Conservation (phyloP, 1,139 yeast genomes). For the Pichia sp. region DNA sequence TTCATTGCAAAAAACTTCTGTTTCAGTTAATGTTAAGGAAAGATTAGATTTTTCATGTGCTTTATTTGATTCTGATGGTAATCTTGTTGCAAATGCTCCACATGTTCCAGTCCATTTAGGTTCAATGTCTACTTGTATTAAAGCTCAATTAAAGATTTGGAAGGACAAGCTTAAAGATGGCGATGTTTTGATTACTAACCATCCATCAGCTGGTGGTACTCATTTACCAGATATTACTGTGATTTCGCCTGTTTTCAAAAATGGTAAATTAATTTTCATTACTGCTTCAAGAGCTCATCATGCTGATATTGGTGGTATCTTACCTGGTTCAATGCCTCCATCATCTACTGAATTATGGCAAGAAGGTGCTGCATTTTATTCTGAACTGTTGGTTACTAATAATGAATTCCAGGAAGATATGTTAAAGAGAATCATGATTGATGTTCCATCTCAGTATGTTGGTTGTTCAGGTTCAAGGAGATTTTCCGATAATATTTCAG, state of each 20-base stretch:
- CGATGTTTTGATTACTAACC: conserved; percentile 52
- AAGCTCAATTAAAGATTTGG: conserved; percentile 46
- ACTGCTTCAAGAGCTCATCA: conserved; percentile 65
- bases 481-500: conserved; percentile 51
- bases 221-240: conserved; percentile 74
- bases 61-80: conserved; percentile 48
- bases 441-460: conserved; percentile 45
- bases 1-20: conserved; percentile 53
- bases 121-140: conserved; percentile 56
- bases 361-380: conserved; percentile 57
- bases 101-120: conserved; percentile 60
- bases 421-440: conserved; percentile 37
- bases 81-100: conserved; percentile 58
- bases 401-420: conserved; percentile 51
- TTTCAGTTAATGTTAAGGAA: conserved; percentile 55
- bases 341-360: conserved; percentile 53
- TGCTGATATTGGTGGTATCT: conserved; percentile 60
- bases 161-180: conserved; percentile 45
- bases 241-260: conserved; percentile 54
- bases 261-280: conserved; percentile 42
- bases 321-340: conserved; percentile 63
- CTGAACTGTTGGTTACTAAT: conserved; percentile 47
- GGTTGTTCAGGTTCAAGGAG: conserved; percentile 59
- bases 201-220: conserved; percentile 56
- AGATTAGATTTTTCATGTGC: conserved; percentile 60